phyloP scores from a whole-genome alignment of 306 rosid genomes.

The Rosa multiflora region DNA sequence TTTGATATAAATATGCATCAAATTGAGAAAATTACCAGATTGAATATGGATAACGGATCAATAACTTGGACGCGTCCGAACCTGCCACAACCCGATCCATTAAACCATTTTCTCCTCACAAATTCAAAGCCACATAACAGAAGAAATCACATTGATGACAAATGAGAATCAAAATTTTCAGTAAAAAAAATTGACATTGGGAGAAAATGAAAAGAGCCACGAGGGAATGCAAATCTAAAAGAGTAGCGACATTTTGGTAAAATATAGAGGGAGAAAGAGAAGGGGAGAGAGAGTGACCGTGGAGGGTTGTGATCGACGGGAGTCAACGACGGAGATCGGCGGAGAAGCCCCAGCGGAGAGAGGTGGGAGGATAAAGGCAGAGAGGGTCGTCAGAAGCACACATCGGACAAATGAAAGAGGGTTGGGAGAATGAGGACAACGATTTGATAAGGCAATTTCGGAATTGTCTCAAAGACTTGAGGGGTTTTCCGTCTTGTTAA shows the following conservation, averaged over 20 bases:
- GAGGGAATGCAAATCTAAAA: not conserved
- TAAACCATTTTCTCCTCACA: not conserved
- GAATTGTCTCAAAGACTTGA: not conserved
- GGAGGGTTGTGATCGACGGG: slow-evolving; percentile 10
- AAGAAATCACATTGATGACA: not conserved
- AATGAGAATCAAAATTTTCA: not conserved
- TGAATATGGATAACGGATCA: slow-evolving; percentile 20
- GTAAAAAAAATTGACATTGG: too few species aligned
- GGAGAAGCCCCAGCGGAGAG: slow-evolving; percentile 26
- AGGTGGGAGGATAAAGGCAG: slow-evolving; percentile 16
- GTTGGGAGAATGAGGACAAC: not conserved
- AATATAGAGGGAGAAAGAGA: not conserved
- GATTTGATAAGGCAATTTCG: slow-evolving; percentile 9
- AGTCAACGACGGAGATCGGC: slow-evolving; percentile 18
- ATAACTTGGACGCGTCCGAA: slow-evolving; percentile 16
- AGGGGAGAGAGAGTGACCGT: slow-evolving; percentile 20
- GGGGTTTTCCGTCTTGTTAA: slow-evolving; percentile 19
- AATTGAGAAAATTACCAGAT: slow-evolving; percentile 6
- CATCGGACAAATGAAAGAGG: slow-evolving; percentile 23
- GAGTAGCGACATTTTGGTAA: not conserved
- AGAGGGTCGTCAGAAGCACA: slow-evolving; percentile 18
- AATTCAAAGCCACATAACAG: not conserved
- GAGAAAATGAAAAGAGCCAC: slow-evolving; percentile 14
- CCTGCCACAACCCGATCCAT: slow-evolving; percentile 27
- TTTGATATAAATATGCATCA: not conserved